Evolutionary conservation across 1,284 basidiomycete genomes (phyloP).

Genomic region (Albatrellus sp.): DNA sequence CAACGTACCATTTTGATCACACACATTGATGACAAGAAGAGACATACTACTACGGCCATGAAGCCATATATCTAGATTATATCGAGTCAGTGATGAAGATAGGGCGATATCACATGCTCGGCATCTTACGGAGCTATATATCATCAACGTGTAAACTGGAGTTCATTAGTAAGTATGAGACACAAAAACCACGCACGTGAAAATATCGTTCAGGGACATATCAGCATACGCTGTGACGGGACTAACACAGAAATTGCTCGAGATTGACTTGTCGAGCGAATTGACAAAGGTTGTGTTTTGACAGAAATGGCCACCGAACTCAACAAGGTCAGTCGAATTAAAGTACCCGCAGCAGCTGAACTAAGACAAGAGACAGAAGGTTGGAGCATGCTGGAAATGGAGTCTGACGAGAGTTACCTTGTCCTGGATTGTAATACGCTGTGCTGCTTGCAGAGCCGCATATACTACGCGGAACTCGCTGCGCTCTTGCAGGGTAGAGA

Average conservation of each 20-base stretch:
- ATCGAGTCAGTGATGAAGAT: constrained; percentile 7
- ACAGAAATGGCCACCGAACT: constrained; percentile 53
- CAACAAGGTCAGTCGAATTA: constrained; percentile 44
- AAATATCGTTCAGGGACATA: constrained; percentile 62
- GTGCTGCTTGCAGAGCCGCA: constrained; percentile 29
- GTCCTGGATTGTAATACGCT: constrained; percentile 57
- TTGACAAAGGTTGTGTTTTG: constrained; percentile 35
- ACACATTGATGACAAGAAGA: constrained; percentile 71
- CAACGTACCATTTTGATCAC: constrained; percentile 64
- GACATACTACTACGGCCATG: constrained; percentile 62
- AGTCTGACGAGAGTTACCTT: constrained; percentile 29
- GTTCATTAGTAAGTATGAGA: constrained; percentile 8
- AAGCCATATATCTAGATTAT: constrained; percentile 51
- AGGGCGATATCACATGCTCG: background rate
- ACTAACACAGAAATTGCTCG: constrained; percentile 47
- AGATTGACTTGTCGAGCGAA: constrained; percentile 27
- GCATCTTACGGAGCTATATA: background rate
- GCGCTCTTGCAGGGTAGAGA: constrained; percentile 62
- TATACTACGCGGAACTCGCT: constrained; percentile 52
- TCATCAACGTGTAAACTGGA: background rate
- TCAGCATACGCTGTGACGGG: constrained; percentile 57
- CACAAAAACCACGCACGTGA: constrained; percentile 45
- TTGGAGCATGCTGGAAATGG: background rate
- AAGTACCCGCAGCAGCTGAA: constrained; percentile 79
- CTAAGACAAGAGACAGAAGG: constrained; percentile 21